Evolutionary conservation across 164 flowering plant genomes (phyloP).

Genomic region (Kalanchoe fedtschenkoi): DNA sequence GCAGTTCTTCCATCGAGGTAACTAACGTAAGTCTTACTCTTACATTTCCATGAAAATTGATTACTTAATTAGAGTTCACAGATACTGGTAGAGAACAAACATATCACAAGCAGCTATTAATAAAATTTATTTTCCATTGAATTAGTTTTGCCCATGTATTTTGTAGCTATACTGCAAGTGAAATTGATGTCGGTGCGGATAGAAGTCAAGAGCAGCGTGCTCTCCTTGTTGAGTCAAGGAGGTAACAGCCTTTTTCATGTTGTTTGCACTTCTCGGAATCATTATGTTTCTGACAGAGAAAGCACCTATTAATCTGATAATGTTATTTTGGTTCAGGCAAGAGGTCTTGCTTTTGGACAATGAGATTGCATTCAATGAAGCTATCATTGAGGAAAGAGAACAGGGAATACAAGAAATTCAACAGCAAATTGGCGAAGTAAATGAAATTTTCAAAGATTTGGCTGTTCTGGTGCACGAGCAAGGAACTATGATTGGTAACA

Average conservation of each 20-base stretch:
- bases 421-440: conserved; percentile 68
- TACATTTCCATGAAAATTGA: neutral
- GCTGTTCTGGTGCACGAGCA: conserved; percentile 76
- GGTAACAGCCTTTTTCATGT: neutral
- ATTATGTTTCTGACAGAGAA: neutral
- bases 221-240: conserved; percentile 2
- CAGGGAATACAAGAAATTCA: conserved; percentile 64
- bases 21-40: neutral
- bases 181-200: neutral
- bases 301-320: neutral
- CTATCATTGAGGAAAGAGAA: conserved; percentile 69
- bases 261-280: neutral
- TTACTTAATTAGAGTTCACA: neutral
- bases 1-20: conserved; percentile 49
- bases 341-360: conserved; percentile 54
- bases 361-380: conserved; percentile 64
- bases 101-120: neutral
- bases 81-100: neutral
- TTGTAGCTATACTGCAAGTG: conserved; percentile 4
- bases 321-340: conserved; percentile 37
- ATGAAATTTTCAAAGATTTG: conserved; percentile 69
- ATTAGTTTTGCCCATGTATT: neutral
- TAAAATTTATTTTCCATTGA: too few relatives aligned
- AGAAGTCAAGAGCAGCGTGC: neutral
- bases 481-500: conserved; percentile 63